Evolutionary conservation across 2,329 filamentous ascomycete species (phyloP).

Genomic region (Phaeoacremonium minimum): DNA sequence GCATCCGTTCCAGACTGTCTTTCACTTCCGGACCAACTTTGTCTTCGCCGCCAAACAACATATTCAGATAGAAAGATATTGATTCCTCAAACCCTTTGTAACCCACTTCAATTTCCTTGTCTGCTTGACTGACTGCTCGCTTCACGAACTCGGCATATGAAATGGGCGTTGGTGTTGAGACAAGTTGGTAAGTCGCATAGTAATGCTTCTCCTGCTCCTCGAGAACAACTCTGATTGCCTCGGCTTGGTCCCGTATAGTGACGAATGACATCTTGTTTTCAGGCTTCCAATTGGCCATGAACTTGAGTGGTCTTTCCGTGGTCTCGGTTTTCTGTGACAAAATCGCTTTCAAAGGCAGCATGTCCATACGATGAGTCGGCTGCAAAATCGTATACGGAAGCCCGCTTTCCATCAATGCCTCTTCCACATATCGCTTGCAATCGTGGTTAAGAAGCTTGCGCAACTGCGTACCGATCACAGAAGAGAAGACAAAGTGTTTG

Average conservation of each 20-base stretch:
- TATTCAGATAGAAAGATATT: not conserved
- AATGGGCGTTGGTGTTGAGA: slow-evolving; percentile 10
- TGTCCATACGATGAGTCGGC: slow-evolving; percentile 2
- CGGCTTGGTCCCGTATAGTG: slow-evolving; percentile 12
- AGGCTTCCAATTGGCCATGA: slow-evolving; percentile 6
- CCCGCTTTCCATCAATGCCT: not conserved
- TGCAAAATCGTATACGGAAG: slow-evolving; percentile 1
- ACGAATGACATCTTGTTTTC: slow-evolving; percentile 7
- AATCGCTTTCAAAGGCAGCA: not conserved
- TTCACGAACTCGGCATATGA: slow-evolving; percentile 6
- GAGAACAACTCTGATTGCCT: slow-evolving; percentile 9
- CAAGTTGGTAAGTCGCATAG: slow-evolving; percentile 12
- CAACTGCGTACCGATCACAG: slow-evolving; percentile 1
- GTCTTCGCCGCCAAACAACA: slow-evolving; percentile 3
- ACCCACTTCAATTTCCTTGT: slow-evolving; percentile 1
- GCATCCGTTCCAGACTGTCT: slow-evolving; percentile 13
- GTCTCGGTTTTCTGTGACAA: not conserved
- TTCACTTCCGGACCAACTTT: slow-evolving; percentile 7
- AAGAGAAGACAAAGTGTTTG: slow-evolving; percentile 8
- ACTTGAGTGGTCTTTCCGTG: not conserved
- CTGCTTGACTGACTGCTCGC: slow-evolving; percentile 3
- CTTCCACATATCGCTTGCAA: slow-evolving; percentile 1
- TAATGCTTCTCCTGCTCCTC: slow-evolving; percentile 12
- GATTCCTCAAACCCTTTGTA: not conserved
- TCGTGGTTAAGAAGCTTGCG: slow-evolving; percentile 2